Base-by-base conservation (phyloP, 192 early-diverging fungal genomes). In the Diversispora epigaea region DNA sequence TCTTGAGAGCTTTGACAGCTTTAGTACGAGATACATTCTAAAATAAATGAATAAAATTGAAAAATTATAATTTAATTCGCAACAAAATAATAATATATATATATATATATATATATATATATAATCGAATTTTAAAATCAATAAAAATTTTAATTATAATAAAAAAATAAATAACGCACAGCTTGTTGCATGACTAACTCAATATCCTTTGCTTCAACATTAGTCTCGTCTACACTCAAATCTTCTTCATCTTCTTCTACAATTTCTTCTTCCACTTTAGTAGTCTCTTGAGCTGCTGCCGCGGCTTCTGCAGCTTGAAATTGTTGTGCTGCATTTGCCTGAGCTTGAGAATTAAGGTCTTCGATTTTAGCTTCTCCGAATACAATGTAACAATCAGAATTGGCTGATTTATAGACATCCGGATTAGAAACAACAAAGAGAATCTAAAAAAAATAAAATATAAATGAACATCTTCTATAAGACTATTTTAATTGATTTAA, bases 121-220 rank as follows among this genome's bases (percentile, higher is more conserved):
- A 8, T 7, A 45, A 32, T 32, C 4, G 41, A 41, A 32, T 44
- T 9, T 44, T 44, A 54, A n/a, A n/a, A 19, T 55, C 3, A 57
- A 56, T 19, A 56, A 21, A 68, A 32, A 50, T 41, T 40, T 40
- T 8, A 7, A n/a, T 19, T 10, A 9, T 21, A 5, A 58, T 21
- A 9, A 17, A 17, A 52, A 21, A 58, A 57, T 43, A n/a, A 55
- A 19, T 47, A 45, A 75, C 73, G 46, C 21, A 75, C 73, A 77
- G 95, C 95, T 88, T 99, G 97, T 55, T 80, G 75, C 82, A 98
- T 91, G 78, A 99, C 94, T 58, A 99, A 86, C 79, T 96, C 96
- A 80, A 98, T 93, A 82, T 99, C 95, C 84, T 92, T 93, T 78
- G 84, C 91, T 61, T 91, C 93, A 76, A 97, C 86, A 74, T 93